These are phyloP conservation scores for Rubia yunnanensis DNA, from an alignment of 257 asterid genomes.

Conservation along the genomic window DNA sequence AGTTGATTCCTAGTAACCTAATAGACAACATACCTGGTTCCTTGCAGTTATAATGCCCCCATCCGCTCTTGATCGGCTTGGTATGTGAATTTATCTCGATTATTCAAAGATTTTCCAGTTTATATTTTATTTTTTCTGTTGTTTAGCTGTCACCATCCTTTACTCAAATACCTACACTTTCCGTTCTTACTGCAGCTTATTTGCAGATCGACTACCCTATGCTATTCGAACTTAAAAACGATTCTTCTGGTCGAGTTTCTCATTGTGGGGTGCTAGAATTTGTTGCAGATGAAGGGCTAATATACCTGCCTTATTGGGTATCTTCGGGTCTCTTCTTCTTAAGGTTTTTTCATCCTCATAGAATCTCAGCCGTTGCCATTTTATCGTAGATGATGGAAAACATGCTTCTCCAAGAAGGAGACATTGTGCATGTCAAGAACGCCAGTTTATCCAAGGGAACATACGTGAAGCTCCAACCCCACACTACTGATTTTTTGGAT, in stretches of 20 bases:
- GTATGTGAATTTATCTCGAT: conserved; percentile 9
- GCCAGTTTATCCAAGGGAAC: conserved; percentile 19
- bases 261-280: conserved; percentile 33
- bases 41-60: conserved; percentile 32
- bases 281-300: conserved; percentile 25
- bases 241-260: conserved; percentile 12
- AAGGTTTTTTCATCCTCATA: neutral
- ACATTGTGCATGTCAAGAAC: conserved; percentile 20
- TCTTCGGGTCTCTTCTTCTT: too few species aligned
- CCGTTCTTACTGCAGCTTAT: conserved; percentile 16
- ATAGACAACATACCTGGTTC: neutral
- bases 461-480: conserved; percentile 27
- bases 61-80: conserved; percentile 32
- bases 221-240: conserved; percentile 23
- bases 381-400: conserved; percentile 32
- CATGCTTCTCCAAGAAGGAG: conserved; percentile 33
- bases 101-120: neutral
- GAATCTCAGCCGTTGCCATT: neutral
- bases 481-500: conserved; percentile 23
- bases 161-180: neutral
- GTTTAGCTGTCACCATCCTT: neutral
- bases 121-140: neutral
- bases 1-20: neutral
- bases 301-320: conserved; percentile 29
- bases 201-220: conserved; percentile 29